Percentiles rank a stretch among this genome's conserved stretches.
Conservation (phyloP, 2,329 filamentous ascomycete species). For the Elsinoe australis region DNA sequence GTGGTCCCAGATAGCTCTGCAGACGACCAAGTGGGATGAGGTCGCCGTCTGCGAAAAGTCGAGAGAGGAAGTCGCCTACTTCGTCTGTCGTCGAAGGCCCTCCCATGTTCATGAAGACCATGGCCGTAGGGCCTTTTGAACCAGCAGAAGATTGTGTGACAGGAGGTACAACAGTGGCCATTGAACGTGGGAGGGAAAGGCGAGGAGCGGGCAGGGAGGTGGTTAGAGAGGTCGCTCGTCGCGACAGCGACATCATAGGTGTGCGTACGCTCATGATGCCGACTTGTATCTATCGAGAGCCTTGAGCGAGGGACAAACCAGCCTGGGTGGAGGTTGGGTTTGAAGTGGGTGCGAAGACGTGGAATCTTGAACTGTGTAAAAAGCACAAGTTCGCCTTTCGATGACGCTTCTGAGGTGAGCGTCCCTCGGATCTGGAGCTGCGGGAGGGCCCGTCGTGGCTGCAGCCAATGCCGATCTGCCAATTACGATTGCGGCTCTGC, state of each 20-base stretch:
- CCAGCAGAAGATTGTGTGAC: slow-evolving; percentile 69
- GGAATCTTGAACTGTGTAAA: neutral
- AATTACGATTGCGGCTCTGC: slow-evolving; percentile 16
- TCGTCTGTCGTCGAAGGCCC: slow-evolving; percentile 82
- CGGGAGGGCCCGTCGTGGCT: neutral
- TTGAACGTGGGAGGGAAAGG: slow-evolving; percentile 13
- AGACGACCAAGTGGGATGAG: slow-evolving; percentile 90
- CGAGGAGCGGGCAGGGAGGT: neutral
- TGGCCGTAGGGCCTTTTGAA: slow-evolving; percentile 78
- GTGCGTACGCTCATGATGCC: slow-evolving; percentile 19
- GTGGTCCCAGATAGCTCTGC: slow-evolving; percentile 80
- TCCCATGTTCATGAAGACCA: slow-evolving; percentile 99
- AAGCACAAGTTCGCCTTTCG: slow-evolving; percentile 3
- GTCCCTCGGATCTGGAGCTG: slow-evolving; percentile 1
- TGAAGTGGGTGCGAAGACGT: no score
- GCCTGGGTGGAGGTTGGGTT: no score
- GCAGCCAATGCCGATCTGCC: slow-evolving; percentile 5
- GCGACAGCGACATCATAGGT: slow-evolving; percentile 17
- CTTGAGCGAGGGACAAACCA: neutral
- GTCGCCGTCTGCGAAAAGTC: slow-evolving; percentile 89
- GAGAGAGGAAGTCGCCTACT: slow-evolving; percentile 80
- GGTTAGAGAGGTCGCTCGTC: slow-evolving; percentile 16
- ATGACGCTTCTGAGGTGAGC: slow-evolving; percentile 4
- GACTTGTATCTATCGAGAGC: neutral
- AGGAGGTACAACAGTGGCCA: slow-evolving; percentile 60